Evolutionary conservation across 108 stramenopile species (phyloP), one percentile per base, ranked within the genome.

Genomic region (Mayamaea pseudoterrestris): DNA sequence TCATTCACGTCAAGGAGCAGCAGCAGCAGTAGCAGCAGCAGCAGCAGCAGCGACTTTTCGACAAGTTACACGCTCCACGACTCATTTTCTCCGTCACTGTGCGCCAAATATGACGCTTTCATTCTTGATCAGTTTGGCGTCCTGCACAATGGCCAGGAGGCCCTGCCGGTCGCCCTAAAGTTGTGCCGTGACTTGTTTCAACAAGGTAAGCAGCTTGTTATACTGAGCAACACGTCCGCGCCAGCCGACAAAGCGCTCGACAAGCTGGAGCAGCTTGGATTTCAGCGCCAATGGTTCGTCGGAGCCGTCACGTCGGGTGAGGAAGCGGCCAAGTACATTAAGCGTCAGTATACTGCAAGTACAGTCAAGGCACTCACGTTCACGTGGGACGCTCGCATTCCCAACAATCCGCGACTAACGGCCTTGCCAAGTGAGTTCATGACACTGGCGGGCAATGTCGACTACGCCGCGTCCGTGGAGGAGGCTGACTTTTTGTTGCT

Each of bases 41-140:
- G n/a, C n/a, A n/a, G n/a, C n/a, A n/a, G n/a, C n/a, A n/a, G n/a
- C n/a, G n/a, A n/a, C n/a, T n/a, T n/a, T n/a, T n/a, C n/a, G n/a
- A n/a, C n/a, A n/a, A n/a, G n/a, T n/a, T n/a, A n/a, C 44, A 44
- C 25, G 4, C n/a, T 44, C 3, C 44, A 44, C 26, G 21, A 44
- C 3, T 44, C 44, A 3, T 27, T 44, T 25, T 44, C 44, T 14
- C 21, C 37, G 16, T 59, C 60, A 32, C 30, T 73, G 11, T 29
- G 57, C 1, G 41, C 57, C 32, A 30, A 21, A 17, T 94, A 91
- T 56, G 78, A 87, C 53, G 78, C 67, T 2, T 91, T 93, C 71
- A 74, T 93, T 30, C 66, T 93, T 4, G 93, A 93, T 71, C 93
- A 93, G 51, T 93, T 67, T 51, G 93, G 93, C 17, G 89, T 91